phyloP scores from a whole-genome alignment of 129 eudicot species.

The Pseudognaphalium luteoalbum region DNA sequence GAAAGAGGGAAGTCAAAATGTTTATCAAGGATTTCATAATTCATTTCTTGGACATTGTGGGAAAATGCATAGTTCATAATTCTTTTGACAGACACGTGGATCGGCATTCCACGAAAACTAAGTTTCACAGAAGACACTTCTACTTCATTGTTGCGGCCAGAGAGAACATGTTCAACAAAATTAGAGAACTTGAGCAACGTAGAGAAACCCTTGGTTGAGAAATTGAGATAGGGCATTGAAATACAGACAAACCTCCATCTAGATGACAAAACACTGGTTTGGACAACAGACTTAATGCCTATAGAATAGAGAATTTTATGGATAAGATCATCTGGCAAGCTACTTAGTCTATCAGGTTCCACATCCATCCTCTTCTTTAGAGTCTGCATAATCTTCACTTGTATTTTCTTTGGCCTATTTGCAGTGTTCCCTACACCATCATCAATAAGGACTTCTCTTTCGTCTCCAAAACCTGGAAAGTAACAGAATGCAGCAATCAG shows the following conservation, averaged over 20 bases:
- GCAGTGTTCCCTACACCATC: not conserved
- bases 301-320: slow-evolving; percentile 14
- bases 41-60: slow-evolving; percentile 7
- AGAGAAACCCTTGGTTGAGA: not conserved
- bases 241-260: not conserved
- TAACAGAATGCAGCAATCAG: too few relatives aligned
- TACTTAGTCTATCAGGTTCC: slow-evolving; percentile 17
- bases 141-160: not conserved
- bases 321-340: slow-evolving; percentile 19
- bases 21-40: too few relatives aligned
- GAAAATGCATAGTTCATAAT: not conserved
- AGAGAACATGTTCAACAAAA: slow-evolving; percentile 2
- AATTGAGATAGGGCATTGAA: slow-evolving; percentile 3
- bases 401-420: not conserved
- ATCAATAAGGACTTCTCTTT: too few relatives aligned
- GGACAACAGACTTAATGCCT: not conserved
- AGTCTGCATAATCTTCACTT: too few relatives aligned
- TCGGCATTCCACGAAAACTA: not conserved
- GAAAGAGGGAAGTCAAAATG: too few relatives aligned
- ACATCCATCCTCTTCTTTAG: too few relatives aligned
- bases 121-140: not conserved
- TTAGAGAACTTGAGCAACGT: not conserved
- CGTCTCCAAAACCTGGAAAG: too few relatives aligned
- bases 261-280: not conserved
- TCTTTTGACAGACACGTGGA: not conserved